Conservation (phyloP, 352 stramenopile genomes). For the Blastocystis sp. region DNA sequence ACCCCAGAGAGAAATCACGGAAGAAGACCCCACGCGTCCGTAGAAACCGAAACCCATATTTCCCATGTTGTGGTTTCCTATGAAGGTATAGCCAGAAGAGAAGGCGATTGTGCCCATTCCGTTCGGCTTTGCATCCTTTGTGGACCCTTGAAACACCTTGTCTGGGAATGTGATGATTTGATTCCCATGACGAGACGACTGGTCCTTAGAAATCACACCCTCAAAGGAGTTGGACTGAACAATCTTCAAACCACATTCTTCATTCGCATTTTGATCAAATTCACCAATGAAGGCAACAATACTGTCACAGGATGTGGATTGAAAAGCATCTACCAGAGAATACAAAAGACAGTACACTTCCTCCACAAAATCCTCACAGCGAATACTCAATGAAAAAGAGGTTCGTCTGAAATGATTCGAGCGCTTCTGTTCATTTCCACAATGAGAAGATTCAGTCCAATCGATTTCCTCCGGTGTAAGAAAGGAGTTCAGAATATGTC, state of each 20-base stretch:
- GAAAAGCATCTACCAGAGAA: no score
- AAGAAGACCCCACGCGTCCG: background rate
- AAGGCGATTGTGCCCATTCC: background rate
- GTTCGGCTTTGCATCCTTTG: background rate
- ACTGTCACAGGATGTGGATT: no score
- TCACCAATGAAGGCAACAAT: slow-evolving; percentile 50
- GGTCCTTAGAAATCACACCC: background rate
- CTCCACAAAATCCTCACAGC: no score
- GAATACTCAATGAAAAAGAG: no score
- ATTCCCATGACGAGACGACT: background rate
- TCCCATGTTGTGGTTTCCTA: background rate
- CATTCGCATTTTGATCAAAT: background rate
- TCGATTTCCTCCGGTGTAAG: no score
- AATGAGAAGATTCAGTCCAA: no score
- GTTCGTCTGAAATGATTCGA: no score
- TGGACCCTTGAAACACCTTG: background rate
- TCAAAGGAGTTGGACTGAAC: background rate
- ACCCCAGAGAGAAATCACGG: background rate
- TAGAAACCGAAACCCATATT: background rate
- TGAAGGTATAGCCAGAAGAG: background rate
- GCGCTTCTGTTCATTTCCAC: no score
- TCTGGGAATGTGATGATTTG: background rate
- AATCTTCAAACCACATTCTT: background rate
- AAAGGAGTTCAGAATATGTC: no score
- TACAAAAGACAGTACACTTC: no score